phyloP scores from a whole-genome alignment of 2,329 filamentous ascomycete species.

The Huntiella savannae region DNA sequence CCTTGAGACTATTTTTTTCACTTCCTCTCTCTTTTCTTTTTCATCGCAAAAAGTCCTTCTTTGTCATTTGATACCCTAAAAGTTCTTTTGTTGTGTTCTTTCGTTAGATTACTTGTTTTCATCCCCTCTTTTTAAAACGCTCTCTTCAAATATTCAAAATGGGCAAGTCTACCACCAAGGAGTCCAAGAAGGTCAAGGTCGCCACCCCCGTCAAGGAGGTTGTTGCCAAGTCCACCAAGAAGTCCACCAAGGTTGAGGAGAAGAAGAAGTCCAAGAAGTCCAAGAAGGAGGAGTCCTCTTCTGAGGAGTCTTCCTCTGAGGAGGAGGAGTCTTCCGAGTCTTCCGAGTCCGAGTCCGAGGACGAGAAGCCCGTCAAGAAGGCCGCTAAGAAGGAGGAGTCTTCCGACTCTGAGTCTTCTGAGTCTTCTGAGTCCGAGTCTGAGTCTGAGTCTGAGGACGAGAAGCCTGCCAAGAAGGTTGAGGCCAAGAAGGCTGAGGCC shows the following conservation, averaged over 20 bases:
- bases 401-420: conserved; percentile 20
- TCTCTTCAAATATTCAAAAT: conserved; percentile 23
- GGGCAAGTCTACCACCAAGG: conserved; percentile 40
- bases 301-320: conserved; percentile 20
- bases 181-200: conserved; percentile 31
- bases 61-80: conserved; percentile 12
- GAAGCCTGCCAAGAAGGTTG: conserved; percentile 15
- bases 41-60: conserved; percentile 2
- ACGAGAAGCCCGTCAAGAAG: conserved; percentile 30
- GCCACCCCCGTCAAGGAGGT: conserved; percentile 21
- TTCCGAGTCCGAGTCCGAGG: conserved; percentile 16
- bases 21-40: conserved; percentile 5
- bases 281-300: conserved; percentile 22
- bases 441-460: conserved; percentile 23
- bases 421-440: conserved; percentile 18
- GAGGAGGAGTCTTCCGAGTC: conserved; percentile 19
- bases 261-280: conserved; percentile 23
- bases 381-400: conserved; percentile 24
- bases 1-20: neutral
- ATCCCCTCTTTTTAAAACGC: conserved; percentile 3
- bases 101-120: conserved; percentile 9
- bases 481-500: conserved; percentile 7
- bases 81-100: conserved; percentile 11
- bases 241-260: conserved; percentile 30
- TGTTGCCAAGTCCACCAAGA: conserved; percentile 41